A percentile compares a stretch with the other conserved stretches of the same genome.
Evolutionary conservation across 2,329 filamentous ascomycete genomes (phyloP).

Genomic region (Trichoderma sp.): DNA sequence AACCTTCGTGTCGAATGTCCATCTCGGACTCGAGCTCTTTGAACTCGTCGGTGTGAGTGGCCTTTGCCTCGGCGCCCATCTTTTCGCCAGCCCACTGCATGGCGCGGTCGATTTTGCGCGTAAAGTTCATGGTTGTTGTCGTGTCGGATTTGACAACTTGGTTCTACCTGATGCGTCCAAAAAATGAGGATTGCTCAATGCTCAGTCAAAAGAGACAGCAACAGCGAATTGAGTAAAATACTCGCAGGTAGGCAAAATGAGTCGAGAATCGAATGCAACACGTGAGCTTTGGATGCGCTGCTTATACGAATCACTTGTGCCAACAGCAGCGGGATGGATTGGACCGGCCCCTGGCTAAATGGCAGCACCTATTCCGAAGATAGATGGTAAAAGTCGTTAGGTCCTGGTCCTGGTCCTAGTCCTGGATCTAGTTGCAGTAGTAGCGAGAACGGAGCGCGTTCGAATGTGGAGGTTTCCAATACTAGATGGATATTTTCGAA

Average conservation of each 20-base stretch:
- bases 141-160: constrained; percentile 17
- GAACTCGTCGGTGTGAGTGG: constrained; percentile 85
- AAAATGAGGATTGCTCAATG: background rate
- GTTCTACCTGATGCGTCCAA: background rate
- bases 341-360: constrained; percentile 1
- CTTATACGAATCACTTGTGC: background rate
- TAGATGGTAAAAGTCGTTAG: background rate
- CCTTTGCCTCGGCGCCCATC: constrained; percentile 91
- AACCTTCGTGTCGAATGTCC: constrained; percentile 85
- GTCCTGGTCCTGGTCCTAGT: background rate
- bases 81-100: constrained; percentile 98
- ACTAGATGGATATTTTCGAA: background rate
- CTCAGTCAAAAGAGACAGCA: background rate
- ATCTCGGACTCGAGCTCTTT: constrained; percentile 88
- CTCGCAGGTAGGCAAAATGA: background rate
- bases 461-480: background rate
- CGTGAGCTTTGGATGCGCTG: background rate
- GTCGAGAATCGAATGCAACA: background rate
- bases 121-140: constrained; percentile 50
- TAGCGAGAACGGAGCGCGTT: background rate
- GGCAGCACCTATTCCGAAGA: background rate
- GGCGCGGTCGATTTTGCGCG: constrained; percentile 90
- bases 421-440: background rate
- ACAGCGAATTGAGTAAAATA: background rate
- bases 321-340: background rate